Evolutionary conservation across 1,284 basidiomycete genomes (phyloP).

Genomic region (Boletus putidus): DNA sequence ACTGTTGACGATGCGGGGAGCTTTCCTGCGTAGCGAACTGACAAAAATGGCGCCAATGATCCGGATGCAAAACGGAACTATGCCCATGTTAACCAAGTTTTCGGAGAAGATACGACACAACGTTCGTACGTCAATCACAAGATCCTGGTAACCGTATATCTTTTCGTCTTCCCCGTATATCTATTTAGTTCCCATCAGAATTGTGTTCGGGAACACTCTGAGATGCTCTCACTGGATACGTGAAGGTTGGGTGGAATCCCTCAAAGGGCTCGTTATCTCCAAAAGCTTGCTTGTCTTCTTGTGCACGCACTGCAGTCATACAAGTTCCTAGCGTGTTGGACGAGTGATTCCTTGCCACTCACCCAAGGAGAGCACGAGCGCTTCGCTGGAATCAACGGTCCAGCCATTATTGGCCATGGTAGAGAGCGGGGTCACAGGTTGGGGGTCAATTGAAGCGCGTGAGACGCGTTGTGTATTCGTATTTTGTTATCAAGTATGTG

Average conservation of each 20-base stretch:
- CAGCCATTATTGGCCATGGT: conserved; percentile 52
- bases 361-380: conserved; percentile 73
- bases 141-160: conserved; percentile 89
- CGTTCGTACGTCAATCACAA: conserved; percentile 74
- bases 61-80: conserved; percentile 87
- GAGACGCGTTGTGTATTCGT: conserved; percentile 36
- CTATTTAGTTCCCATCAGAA: conserved; percentile 38
- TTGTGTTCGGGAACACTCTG: not conserved
- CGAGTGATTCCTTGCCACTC: conserved; percentile 9
- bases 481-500: conserved; percentile 28
- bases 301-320: conserved; percentile 53
- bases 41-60: conserved; percentile 75
- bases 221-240: conserved; percentile 69
- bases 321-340: conserved; percentile 7
- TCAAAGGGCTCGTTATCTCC: conserved; percentile 59
- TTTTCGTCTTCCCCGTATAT: conserved; percentile 97
- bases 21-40: conserved; percentile 66
- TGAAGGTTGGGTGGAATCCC: conserved; percentile 80
- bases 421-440: not conserved
- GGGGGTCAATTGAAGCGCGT: not conserved
- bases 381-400: conserved; percentile 80
- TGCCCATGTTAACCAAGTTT: conserved; percentile 19
- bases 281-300: conserved; percentile 62
- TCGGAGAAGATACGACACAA: conserved; percentile 1
- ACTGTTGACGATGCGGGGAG: conserved; percentile 73